These are phyloP conservation scores for Komagataella ulmi DNA, from an alignment of 805 yeast species.

Conservation along the genomic window DNA sequence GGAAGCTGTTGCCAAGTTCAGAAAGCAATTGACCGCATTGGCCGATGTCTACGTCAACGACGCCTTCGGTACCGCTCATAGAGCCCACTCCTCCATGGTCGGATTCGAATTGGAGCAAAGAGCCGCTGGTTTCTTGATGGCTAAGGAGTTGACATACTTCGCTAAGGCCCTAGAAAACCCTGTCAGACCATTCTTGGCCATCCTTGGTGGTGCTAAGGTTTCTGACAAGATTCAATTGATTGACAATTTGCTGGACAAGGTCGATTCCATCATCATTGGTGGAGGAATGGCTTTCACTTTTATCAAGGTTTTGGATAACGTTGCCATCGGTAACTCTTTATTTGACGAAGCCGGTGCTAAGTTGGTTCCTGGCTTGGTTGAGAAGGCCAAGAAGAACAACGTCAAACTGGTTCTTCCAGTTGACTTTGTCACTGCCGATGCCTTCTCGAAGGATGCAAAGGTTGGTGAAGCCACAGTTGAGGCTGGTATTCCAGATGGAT, in stretches of 20 bases:
- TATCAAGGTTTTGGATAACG: constrained; percentile 80
- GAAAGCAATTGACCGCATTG: constrained; percentile 77
- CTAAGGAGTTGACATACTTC: constrained; percentile 93
- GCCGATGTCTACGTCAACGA: constrained; percentile 98
- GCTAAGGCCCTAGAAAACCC: constrained; percentile 99
- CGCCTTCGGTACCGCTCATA: constrained; percentile 99
- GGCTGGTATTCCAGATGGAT: constrained; percentile 87
- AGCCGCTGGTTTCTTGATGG: constrained; percentile 98
- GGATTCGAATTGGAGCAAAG: constrained; percentile 92
- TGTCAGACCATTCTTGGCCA: constrained; percentile 94
- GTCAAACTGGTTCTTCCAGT: constrained; percentile 91
- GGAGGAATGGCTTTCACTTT: constrained; percentile 99
- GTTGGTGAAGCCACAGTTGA: constrained; percentile 74
- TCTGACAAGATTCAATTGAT: constrained; percentile 97
- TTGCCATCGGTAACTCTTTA: constrained; percentile 84
- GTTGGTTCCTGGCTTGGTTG: constrained; percentile 83
- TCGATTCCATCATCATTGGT: constrained; percentile 86
- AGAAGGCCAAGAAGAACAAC: constrained; percentile 91
- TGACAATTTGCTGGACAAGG: constrained; percentile 94
- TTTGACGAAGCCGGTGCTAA: constrained; percentile 92
- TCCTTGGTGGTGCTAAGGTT: constrained; percentile 99
- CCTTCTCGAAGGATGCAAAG: constrained; percentile 84
- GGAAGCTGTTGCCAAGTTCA: constrained; percentile 76
- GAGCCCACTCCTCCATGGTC: constrained; percentile 99
- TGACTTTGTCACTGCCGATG: constrained; percentile 93